Evolutionary conservation across 2,329 filamentous ascomycete genomes (phyloP), one percentile per base, ranked within the genome.

Genomic region (Xylaria sp.): DNA sequence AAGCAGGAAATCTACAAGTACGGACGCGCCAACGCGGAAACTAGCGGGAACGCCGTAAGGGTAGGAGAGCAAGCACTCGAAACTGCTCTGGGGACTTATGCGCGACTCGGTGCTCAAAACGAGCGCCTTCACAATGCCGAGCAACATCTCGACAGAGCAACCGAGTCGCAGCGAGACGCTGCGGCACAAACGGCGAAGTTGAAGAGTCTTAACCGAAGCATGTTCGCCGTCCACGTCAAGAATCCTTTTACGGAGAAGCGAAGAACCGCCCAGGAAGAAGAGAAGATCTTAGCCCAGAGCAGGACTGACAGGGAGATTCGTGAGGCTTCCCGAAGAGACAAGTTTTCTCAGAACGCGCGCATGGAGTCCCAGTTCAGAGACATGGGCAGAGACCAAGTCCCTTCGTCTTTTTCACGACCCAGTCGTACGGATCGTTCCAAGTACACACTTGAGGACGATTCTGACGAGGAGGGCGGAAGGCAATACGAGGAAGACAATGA

Each of bases 81-180:
- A 63, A 87, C 83, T 37, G 90, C 89, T 42, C 82, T 86, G 20
- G 82, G 84, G 46, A 92, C 89, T 0, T 79, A 93, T 37, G 87
- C 85, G 38, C 81, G 88, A 52, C 82, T 96, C 11, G 89, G 87
- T 48, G 84, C 82, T 13, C 92, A 96, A 71, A 89, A 88, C 54
- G 91, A 96, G 69, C 82, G 88, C 16, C 81, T 96, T 50, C 85
- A 92, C 69, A 91, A 92, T 67, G 90, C 89, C 0, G 90, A 96
- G 71, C 85, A 84, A 72, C 91, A 93, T 65, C 80, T 97, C 52
- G 91, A 96, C 64, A 78, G 68, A 78, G 96, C 58, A 88, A 96
- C 67, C 76, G 90, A 60, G 89, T 91, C 3, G 76, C 83, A 90
- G 64, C 84, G 85, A 53, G 77, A 89, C 54, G 90, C 90, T 0